These are phyloP conservation scores for Apiotrichum veenhuisii DNA, from an alignment of 1,284 basidiomycete genomes.

Conservation along the genomic window DNA sequence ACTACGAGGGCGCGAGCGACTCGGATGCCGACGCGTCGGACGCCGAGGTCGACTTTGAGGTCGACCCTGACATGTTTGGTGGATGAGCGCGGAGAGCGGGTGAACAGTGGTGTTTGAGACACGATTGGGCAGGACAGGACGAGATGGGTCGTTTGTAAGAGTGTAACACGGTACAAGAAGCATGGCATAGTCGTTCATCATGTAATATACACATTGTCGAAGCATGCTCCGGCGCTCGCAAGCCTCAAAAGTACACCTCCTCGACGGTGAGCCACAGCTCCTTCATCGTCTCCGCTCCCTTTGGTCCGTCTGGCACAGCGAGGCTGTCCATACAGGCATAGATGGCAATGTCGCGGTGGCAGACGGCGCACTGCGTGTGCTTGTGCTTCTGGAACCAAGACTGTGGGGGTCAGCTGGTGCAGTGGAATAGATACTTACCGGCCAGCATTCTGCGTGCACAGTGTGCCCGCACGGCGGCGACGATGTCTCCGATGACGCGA, in stretches of 20 bases:
- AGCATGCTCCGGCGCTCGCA: not conserved
- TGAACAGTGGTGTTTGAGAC: too few relatives aligned
- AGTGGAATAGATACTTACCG: not conserved
- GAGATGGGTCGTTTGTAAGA: not conserved
- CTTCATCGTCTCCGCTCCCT: not conserved
- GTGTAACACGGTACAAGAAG: not conserved
- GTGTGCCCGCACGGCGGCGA: not conserved
- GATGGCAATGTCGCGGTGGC: not conserved
- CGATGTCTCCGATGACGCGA: not conserved
- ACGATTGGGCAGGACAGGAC: not conserved
- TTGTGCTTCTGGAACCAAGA: not conserved
- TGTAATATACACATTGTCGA: not conserved
- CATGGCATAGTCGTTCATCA: not conserved
- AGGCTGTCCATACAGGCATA: not conserved
- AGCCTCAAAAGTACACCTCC: not conserved
- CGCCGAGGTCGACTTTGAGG: not conserved
- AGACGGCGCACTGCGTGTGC: not conserved
- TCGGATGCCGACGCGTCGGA: not conserved
- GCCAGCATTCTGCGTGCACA: slow-evolving; percentile 1
- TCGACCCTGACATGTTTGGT: slow-evolving; percentile 1
- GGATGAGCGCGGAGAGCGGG: not conserved
- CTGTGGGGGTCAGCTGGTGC: not conserved
- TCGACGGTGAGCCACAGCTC: slow-evolving; percentile 1
- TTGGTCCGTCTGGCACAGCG: not conserved
- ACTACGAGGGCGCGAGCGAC: not conserved